A percentile compares a stretch with the other conserved stretches of the same genome.
Evolutionary conservation across 371 early-diverging fungal species (phyloP).

Genomic region (Choanephora cucurbitarum): DNA sequence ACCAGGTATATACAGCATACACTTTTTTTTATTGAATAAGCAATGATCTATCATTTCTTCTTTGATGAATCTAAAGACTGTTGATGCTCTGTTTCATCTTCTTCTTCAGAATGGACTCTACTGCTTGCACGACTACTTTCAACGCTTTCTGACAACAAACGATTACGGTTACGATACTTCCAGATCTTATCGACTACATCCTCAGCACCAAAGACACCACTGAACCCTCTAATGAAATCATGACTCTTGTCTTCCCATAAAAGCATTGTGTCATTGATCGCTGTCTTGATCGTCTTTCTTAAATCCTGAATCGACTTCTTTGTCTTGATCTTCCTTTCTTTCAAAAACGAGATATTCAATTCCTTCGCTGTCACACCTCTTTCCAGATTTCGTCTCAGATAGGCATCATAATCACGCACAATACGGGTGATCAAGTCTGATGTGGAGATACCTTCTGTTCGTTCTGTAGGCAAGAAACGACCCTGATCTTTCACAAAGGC

Average conservation of each 20-base stretch:
- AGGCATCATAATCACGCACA: constrained; percentile 91
- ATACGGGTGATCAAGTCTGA: constrained; percentile 93
- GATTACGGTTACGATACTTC: constrained; percentile 13
- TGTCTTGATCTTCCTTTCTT: constrained; percentile 76
- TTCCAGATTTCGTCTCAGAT: constrained; percentile 85
- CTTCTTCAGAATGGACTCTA: constrained; percentile 7
- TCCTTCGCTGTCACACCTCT: constrained; percentile 88
- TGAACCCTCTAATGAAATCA: constrained; percentile 71
- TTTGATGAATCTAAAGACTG: neutral
- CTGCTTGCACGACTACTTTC: constrained; percentile 10
- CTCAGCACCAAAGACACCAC: constrained; percentile 66
- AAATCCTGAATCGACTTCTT: constrained; percentile 74
- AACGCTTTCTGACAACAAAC: constrained; percentile 6
- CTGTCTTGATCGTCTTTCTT: constrained; percentile 55
- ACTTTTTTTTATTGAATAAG: too few species aligned
- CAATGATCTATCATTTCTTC: neutral
- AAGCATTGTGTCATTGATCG: constrained; percentile 56
- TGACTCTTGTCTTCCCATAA: constrained; percentile 77
- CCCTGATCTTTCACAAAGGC: constrained; percentile 85
- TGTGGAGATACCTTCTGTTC: constrained; percentile 93
- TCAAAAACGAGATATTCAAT: constrained; percentile 81
- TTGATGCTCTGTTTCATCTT: neutral
- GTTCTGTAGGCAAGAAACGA: constrained; percentile 82
- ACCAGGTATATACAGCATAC: too few species aligned
- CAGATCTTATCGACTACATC: constrained; percentile 27